phyloP scores from a whole-genome alignment of 2,329 filamentous ascomycete genomes.

The Verticillium zaregamsianum region DNA sequence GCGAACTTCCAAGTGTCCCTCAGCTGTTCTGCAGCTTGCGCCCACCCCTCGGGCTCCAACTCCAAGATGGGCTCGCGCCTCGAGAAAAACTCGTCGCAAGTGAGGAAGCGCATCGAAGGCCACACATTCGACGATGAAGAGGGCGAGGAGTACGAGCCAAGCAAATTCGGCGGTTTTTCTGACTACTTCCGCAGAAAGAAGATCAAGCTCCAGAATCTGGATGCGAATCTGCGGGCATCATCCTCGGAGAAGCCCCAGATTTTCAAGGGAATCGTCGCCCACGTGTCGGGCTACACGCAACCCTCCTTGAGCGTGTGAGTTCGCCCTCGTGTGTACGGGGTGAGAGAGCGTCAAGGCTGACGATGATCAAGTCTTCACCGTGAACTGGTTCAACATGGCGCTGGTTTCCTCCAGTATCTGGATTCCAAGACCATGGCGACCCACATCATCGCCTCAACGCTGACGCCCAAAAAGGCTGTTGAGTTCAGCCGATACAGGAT shows the following conservation, averaged over 20 bases:
- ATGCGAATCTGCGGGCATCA: slow-evolving; percentile 70
- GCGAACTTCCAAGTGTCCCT: not conserved
- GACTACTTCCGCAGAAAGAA: slow-evolving; percentile 97
- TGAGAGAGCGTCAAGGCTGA: not conserved
- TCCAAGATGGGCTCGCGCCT: slow-evolving; percentile 54
- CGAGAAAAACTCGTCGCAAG: slow-evolving; percentile 58
- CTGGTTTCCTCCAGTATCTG: slow-evolving; percentile 89
- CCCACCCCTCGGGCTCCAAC: not conserved
- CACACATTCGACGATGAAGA: slow-evolving; percentile 72
- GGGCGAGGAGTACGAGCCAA: slow-evolving; percentile 87
- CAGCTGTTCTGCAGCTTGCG: not conserved
- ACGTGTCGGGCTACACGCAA: slow-evolving; percentile 95
- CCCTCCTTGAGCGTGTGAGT: slow-evolving; percentile 75
- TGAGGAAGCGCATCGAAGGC: slow-evolving; percentile 57
- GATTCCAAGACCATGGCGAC: slow-evolving; percentile 94
- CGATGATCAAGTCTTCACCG: slow-evolving; percentile 59
- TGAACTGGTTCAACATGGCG: slow-evolving; percentile 88
- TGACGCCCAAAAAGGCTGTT: slow-evolving; percentile 88
- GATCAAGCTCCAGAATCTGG: slow-evolving; percentile 93
- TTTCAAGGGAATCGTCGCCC: slow-evolving; percentile 85
- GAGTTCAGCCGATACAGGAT: slow-evolving; percentile 87
- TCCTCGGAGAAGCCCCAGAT: slow-evolving; percentile 71
- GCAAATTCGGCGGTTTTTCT: slow-evolving; percentile 80
- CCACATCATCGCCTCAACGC: slow-evolving; percentile 85
- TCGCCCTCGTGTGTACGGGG: too few species aligned